A percentile compares a stretch with the other conserved stretches of the same genome.
These are phyloP conservation scores for Mucor plumbeus DNA, from an alignment of 371 early-diverging fungal genomes.

Conservation along the genomic window DNA sequence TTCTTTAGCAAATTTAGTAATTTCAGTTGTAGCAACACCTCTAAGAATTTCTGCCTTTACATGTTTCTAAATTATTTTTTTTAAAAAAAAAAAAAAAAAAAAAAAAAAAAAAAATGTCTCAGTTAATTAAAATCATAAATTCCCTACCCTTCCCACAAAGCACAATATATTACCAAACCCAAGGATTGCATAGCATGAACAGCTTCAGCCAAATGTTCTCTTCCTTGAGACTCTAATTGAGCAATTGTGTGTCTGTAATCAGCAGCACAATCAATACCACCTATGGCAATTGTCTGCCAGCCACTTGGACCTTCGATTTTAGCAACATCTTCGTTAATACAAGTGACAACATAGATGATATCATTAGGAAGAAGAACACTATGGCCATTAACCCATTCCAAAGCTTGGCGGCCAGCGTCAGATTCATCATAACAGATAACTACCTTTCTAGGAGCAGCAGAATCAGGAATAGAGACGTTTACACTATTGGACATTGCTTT, in stretches of 20 bases:
- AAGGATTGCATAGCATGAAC: conserved; percentile 3
- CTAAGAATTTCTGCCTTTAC: conserved; percentile 12
- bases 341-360: conserved; percentile 18
- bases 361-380: conserved; percentile 21
- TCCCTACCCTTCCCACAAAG: neutral
- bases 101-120: neutral
- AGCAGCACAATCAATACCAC: conserved; percentile 2
- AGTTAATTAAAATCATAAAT: neutral
- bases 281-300: neutral
- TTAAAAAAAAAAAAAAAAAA: neutral
- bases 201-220: conserved; percentile 11
- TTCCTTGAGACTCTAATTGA: conserved; percentile 11
- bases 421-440: conserved; percentile 30
- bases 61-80: conserved; percentile 17
- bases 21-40: conserved; percentile 10
- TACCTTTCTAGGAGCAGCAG: conserved; percentile 13
- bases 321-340: conserved; percentile 23
- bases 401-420: conserved; percentile 9
- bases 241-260: conserved; percentile 10
- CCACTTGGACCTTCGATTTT: conserved; percentile 17
- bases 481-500: neutral
- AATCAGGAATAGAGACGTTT: neutral
- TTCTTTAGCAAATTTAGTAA: conserved; percentile 19
- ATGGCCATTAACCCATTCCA: conserved; percentile 28
- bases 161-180: conserved; percentile 17